Base-by-base conservation (phyloP, 2,329 filamentous ascomycete species). In the Aspergillus sp. region DNA sequence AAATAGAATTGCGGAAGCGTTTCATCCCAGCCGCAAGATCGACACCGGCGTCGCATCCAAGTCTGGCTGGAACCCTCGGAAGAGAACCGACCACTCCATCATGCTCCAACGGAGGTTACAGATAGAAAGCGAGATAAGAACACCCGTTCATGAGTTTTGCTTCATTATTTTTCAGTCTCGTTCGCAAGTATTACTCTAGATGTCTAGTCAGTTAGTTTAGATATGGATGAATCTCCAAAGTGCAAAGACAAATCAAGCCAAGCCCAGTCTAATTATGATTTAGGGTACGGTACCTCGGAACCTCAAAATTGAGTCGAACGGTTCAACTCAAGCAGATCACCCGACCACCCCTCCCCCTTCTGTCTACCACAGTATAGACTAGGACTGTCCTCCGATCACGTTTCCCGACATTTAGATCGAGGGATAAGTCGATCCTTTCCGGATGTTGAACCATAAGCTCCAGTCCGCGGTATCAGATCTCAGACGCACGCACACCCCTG, bases 401-500 rank as follows among this genome's bases (percentile, higher is more conserved):
- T 21, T 23, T 49, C 21, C 21, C 19, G 41, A 30, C 13, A 49
- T 23, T 28, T 0, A 49, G 9, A 30, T 49, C 23, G 21, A 15
- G 39, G 3, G 1, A 1, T 4, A n/a, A 17, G 39, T 9, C 21
- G 45, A 49, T 49, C 23, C 15, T 19, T 28, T 28, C 25, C 45
- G 19, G n/a, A 50, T 15, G 9, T 7, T 32, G 6, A n/a, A 30
- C 17, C 28, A 32, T 50, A 50, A 32, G n/a, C 47, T 50, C 47
- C 47, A 50, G 47, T 32, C 47, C 47, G 47, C 47, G 47, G 47
- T 50, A 50, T 50, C 47, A 32, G 47, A 50, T 32, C 47, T 17
- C 47, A 50, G 8, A 50, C 47, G 25, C n/a, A 50, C 28, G n/a
- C n/a, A 17, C 41, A 23, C 25, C 47, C 47, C 47, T 30, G 25